These are phyloP conservation scores for Hippophae tibetana DNA, from an alignment of 306 rosid genomes.

Conservation along the genomic window DNA sequence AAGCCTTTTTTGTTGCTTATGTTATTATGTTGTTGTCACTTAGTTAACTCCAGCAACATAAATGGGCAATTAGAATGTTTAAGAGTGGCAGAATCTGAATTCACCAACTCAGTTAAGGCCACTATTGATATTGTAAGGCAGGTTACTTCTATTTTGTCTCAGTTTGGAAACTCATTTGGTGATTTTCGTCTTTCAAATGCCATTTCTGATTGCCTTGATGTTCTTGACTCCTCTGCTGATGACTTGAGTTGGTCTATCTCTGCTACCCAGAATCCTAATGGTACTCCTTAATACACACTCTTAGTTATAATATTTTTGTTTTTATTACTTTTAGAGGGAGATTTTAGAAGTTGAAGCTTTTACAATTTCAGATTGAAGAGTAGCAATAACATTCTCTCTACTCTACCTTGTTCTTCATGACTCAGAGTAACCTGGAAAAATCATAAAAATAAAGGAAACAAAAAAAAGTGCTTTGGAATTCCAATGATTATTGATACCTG, in stretches of 20 bases:
- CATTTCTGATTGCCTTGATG: conserved; percentile 57
- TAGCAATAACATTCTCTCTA: too few species aligned
- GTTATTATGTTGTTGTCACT: neutral
- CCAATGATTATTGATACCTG: too few species aligned
- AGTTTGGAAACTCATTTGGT: conserved; percentile 23
- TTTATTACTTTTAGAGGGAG: too few species aligned
- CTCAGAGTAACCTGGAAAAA: too few species aligned
- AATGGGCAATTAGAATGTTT: conserved; percentile 22
- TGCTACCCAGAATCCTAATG: conserved; percentile 46
- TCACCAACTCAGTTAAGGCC: conserved; percentile 24
- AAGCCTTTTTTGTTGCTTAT: conserved; percentile 13
- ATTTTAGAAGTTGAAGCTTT: too few species aligned
- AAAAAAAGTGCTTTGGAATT: too few species aligned
- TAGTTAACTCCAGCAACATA: neutral
- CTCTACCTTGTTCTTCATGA: too few species aligned
- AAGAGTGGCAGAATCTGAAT: conserved; percentile 33
- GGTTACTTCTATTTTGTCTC: conserved; percentile 43
- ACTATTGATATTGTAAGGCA: conserved; percentile 20
- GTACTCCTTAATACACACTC: conserved; percentile 12
- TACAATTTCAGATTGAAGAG: too few species aligned
- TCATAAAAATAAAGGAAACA: too few species aligned
- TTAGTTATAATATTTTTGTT: too few species aligned
- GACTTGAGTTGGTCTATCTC: conserved; percentile 44
- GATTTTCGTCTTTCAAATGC: conserved; percentile 50
- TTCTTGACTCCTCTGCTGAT: conserved; percentile 52